phyloP scores from a whole-genome alignment of 2,329 filamentous ascomycete genomes.

The Paecilomyces fulvus region DNA sequence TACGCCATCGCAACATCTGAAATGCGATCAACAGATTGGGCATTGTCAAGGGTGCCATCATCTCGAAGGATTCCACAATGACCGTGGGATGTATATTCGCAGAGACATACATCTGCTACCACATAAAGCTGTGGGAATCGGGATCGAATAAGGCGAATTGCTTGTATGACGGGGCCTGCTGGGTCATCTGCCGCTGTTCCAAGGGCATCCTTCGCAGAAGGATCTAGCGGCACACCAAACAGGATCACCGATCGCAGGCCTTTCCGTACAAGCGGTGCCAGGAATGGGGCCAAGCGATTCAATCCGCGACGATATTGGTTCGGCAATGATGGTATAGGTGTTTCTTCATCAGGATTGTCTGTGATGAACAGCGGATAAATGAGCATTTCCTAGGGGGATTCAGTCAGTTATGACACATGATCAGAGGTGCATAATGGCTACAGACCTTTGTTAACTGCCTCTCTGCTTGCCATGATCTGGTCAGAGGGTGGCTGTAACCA shows the following conservation, averaged over 20 bases:
- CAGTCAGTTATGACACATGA: constrained; percentile 1
- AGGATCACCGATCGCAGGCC: constrained; percentile 89
- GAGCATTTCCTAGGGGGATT: constrained; percentile 70
- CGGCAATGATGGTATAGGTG: constrained; percentile 79
- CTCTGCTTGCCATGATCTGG: constrained; percentile 74
- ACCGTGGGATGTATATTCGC: constrained; percentile 96
- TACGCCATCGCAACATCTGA: constrained; percentile 97
- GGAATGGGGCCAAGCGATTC: constrained; percentile 75
- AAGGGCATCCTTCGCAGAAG: constrained; percentile 77
- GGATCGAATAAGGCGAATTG: constrained; percentile 74
- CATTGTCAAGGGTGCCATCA: constrained; percentile 88
- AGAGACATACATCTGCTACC: constrained; percentile 86
- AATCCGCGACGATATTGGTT: constrained; percentile 82
- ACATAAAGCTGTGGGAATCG: constrained; percentile 88
- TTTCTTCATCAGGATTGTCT: constrained; percentile 87
- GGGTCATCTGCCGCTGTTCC: constrained; percentile 91
- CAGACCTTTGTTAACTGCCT: constrained; percentile 74
- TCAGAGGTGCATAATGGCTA: constrained; percentile 1
- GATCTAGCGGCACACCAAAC: constrained; percentile 82
- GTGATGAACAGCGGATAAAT: constrained; percentile 97
- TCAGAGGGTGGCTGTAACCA: constrained; percentile 72
- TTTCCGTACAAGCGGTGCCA: constrained; percentile 79
- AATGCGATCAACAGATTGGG: constrained; percentile 85
- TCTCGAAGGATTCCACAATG: constrained; percentile 95
- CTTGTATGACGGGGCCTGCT: constrained; percentile 79